These are phyloP conservation scores for Salix purpurea DNA, from an alignment of 345 rosid species.

Conservation along the genomic window DNA sequence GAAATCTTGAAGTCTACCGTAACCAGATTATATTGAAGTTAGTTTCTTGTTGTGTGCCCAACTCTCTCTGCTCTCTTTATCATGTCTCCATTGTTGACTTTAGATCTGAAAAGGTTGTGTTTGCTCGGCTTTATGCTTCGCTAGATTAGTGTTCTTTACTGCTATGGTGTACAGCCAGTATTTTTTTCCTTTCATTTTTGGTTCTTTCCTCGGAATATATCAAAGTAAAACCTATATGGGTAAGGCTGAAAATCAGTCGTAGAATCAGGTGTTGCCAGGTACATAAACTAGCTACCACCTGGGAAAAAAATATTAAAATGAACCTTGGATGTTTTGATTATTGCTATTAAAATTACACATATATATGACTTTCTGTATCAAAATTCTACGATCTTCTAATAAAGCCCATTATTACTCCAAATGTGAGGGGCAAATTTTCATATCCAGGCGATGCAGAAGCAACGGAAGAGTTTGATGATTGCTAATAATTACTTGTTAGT, in stretches of 20 bases:
- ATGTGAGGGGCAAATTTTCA: constrained; percentile 2
- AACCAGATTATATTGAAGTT: background rate
- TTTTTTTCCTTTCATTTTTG: background rate
- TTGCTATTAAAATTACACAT: constrained; percentile 19
- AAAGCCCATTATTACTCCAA: constrained; percentile 15
- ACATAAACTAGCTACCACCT: no score
- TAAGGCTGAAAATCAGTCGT: background rate
- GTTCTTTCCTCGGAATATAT: background rate
- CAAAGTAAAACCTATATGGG: background rate
- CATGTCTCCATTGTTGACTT: background rate
- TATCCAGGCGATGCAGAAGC: no score
- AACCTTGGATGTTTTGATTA: constrained; percentile 17
- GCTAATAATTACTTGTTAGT: no score
- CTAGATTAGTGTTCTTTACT: background rate
- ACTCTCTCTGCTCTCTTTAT: background rate
- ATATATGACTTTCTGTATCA: constrained; percentile 10
- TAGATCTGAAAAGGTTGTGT: background rate
- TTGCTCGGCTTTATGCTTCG: background rate
- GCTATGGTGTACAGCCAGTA: background rate
- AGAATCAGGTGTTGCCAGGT: background rate
- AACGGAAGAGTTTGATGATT: no score
- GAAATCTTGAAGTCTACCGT: no score
- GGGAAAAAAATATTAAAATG: no score
- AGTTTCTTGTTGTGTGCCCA: background rate
- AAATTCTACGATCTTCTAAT: constrained; percentile 3